phyloP scores from a whole-genome alignment of 1,284 basidiomycete species.

The Cryptococcus neoformans region DNA sequence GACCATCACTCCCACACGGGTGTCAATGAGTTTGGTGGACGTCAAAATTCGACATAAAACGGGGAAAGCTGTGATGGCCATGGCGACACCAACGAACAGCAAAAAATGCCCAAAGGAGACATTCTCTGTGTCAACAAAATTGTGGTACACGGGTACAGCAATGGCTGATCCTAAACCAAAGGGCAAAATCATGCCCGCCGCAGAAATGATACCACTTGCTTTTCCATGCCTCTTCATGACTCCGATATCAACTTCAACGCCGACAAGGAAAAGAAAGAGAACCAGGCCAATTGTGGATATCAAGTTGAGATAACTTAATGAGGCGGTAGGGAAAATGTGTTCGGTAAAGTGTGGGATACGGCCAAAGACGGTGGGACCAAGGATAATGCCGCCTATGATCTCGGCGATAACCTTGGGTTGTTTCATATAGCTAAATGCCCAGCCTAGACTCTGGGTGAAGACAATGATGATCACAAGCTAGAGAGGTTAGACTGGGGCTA shows the following conservation, averaged over 20 bases:
- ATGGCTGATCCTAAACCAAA: slow-evolving; percentile 83
- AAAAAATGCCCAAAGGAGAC: slow-evolving; percentile 82
- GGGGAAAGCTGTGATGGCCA: slow-evolving; percentile 88
- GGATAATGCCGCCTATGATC: slow-evolving; percentile 76
- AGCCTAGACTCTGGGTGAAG: slow-evolving; percentile 67
- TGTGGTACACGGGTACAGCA: slow-evolving; percentile 72
- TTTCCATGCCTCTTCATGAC: slow-evolving; percentile 75
- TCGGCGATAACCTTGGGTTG: slow-evolving; percentile 87
- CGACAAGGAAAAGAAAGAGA: slow-evolving; percentile 88
- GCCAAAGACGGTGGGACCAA: slow-evolving; percentile 66
- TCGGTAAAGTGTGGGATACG: slow-evolving; percentile 76
- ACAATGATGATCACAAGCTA: slow-evolving; percentile 61
- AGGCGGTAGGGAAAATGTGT: slow-evolving; percentile 72
- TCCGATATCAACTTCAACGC: slow-evolving; percentile 79
- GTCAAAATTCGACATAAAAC: slow-evolving; percentile 76
- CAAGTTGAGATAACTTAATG: slow-evolving; percentile 74
- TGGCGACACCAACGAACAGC: slow-evolving; percentile 87
- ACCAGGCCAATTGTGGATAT: slow-evolving; percentile 92
- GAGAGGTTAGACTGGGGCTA: neutral
- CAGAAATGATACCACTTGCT: slow-evolving; percentile 59
- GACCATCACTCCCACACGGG: slow-evolving; percentile 88
- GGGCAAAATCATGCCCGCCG: slow-evolving; percentile 67
- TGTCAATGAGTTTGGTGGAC: slow-evolving; percentile 71
- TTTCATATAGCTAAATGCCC: slow-evolving; percentile 62
- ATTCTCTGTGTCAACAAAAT: slow-evolving; percentile 62